These are phyloP conservation scores for Angomonas deanei DNA, from an alignment of 208 protist species.

Conservation along the genomic window DNA sequence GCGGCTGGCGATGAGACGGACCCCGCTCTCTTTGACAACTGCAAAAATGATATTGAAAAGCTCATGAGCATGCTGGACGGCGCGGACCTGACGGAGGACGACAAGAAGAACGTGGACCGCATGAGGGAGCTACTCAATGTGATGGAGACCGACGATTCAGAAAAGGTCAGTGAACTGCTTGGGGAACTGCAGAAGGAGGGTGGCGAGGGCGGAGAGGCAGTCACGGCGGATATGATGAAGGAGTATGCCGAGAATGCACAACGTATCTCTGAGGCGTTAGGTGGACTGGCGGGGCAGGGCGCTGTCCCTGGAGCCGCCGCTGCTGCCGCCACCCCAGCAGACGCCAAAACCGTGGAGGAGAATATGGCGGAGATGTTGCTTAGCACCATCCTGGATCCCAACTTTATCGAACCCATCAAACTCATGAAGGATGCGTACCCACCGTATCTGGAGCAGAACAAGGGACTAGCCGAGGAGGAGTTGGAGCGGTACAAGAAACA, in stretches of 20 bases:
- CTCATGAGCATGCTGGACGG: conserved; percentile 37
- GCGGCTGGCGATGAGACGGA: conserved; percentile 10
- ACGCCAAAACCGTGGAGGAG: conserved; percentile 10
- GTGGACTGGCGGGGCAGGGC: not conserved
- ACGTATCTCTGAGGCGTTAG: conserved; percentile 10
- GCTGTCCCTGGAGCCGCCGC: not conserved
- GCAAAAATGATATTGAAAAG: conserved; percentile 40
- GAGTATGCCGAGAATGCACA: conserved; percentile 30
- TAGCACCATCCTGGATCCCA: conserved; percentile 33
- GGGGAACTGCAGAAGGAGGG: conserved; percentile 30
- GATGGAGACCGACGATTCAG: conserved; percentile 43
- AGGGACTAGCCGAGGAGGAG: conserved; percentile 30
- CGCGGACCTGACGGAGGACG: conserved; percentile 27
- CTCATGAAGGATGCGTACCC: conserved; percentile 65
- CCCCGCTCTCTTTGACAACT: conserved; percentile 26
- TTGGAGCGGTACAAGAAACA: conserved; percentile 45
- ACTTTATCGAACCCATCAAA: conserved; percentile 52
- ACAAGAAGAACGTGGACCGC: conserved; percentile 30
- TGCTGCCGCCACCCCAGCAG: not conserved
- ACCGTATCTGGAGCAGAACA: conserved; percentile 38
- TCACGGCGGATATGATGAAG: conserved; percentile 15
- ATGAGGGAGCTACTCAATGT: conserved; percentile 42
- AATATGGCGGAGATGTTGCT: conserved; percentile 41
- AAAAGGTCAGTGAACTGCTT: conserved; percentile 30
- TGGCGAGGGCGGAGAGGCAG: conserved; percentile 4